These are phyloP conservation scores for Peribolospora baueri DNA, from an alignment of 768 basidiomycete species.

Conservation along the genomic window DNA sequence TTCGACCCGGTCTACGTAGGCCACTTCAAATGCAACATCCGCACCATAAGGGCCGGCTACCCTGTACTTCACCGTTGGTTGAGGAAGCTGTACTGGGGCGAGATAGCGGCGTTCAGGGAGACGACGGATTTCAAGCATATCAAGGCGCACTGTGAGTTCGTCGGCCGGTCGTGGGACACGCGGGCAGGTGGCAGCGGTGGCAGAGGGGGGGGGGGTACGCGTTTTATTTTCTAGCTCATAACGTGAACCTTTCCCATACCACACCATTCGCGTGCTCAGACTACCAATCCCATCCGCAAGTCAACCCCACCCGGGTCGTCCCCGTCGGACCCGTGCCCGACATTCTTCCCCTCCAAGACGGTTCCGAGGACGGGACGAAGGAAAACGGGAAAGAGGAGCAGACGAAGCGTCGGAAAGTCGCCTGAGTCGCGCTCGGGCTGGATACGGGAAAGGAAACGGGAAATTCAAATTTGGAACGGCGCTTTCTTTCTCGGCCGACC, in stretches of 20 bases:
- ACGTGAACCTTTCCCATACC: no score
- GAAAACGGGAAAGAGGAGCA: no score
- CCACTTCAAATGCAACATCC: conserved; percentile 84
- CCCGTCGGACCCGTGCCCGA: conserved; percentile 47
- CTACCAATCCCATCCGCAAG: neutral
- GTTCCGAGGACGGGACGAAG: no score
- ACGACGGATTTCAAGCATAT: conserved; percentile 77
- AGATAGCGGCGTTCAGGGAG: conserved; percentile 56
- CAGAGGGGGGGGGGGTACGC: no score
- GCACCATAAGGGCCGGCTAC: conserved; percentile 19
- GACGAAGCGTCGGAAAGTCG: no score
- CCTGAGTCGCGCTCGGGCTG: no score
- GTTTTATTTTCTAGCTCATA: no score
- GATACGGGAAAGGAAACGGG: no score
- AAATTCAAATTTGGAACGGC: no score
- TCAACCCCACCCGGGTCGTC: conserved; percentile 56
- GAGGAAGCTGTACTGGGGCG: conserved; percentile 67
- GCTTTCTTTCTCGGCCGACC: no score
- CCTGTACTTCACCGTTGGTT: conserved; percentile 28
- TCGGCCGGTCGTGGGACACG: neutral
- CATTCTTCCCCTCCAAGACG: conserved; percentile 29
- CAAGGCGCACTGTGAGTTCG: conserved; percentile 30
- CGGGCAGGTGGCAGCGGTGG: no score
- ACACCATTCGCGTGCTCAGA: no score
- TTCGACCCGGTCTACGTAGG: conserved; percentile 76